A percentile compares a stretch with the other conserved stretches of the same genome.
Conservation (phyloP, 1,284 basidiomycete species). For the Trametes pubescens region DNA sequence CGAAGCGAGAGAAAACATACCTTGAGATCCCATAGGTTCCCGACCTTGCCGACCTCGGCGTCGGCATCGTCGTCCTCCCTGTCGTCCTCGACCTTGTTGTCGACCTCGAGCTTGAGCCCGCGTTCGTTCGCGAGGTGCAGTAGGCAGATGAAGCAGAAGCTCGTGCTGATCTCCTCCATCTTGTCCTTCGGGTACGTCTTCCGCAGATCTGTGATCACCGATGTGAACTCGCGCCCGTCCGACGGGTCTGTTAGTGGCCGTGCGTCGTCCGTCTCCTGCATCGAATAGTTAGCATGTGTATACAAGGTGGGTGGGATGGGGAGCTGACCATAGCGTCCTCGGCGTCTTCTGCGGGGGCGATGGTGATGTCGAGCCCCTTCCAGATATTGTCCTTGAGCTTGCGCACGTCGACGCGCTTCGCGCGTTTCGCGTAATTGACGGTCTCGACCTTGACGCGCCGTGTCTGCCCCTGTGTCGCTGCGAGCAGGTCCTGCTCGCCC, state of each 20-base stretch:
- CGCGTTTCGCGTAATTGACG: slow-evolving; percentile 95
- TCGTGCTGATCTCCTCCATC: slow-evolving; percentile 98
- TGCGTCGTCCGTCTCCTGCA: slow-evolving; percentile 61
- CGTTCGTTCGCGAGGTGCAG: slow-evolving; percentile 96
- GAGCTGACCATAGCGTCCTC: slow-evolving; percentile 64
- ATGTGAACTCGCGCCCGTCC: slow-evolving; percentile 82
- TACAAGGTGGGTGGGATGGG: neutral
- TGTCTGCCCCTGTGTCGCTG: slow-evolving; percentile 81
- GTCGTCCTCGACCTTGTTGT: slow-evolving; percentile 44
- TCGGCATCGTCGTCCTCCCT: slow-evolving; percentile 14
- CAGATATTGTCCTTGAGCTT: slow-evolving; percentile 99
- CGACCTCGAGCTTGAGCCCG: slow-evolving; percentile 81
- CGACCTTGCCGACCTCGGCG: slow-evolving; percentile 55
- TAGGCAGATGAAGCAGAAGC: slow-evolving; percentile 99
- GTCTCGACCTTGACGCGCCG: slow-evolving; percentile 87
- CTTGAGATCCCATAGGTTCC: slow-evolving; percentile 81
- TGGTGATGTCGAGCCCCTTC: slow-evolving; percentile 84
- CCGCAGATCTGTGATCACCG: slow-evolving; percentile 86
- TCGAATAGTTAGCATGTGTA: slow-evolving; percentile 12
- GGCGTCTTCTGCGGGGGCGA: slow-evolving; percentile 49
- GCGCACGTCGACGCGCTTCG: slow-evolving; percentile 96
- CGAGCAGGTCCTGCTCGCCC: slow-evolving; percentile 87
- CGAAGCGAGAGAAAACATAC: slow-evolving; percentile 47
- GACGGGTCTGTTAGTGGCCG: slow-evolving; percentile 59
- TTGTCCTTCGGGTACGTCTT: slow-evolving; percentile 90